Conservation (phyloP, 2,329 filamentous ascomycete genomes). For the Didymella segeticola region DNA sequence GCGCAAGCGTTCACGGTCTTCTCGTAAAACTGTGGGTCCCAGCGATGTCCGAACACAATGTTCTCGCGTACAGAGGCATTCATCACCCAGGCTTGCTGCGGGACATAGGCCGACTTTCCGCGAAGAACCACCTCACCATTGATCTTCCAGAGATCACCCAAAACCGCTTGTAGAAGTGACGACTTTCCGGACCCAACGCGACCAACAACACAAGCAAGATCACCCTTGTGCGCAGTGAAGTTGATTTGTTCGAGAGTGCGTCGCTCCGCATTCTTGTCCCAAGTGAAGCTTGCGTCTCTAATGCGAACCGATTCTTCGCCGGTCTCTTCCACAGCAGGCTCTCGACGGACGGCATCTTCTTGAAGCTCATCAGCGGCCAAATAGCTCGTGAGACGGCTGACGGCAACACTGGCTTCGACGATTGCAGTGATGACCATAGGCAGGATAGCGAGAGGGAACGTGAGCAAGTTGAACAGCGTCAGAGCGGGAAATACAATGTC, state of each 20-base stretch:
- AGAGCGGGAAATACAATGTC: slow-evolving; percentile 94
- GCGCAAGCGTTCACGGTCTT: slow-evolving; percentile 91
- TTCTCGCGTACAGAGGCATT: slow-evolving; percentile 98
- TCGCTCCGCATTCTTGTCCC: slow-evolving; percentile 79
- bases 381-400: slow-evolving; percentile 82
- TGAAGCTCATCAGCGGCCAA: slow-evolving; percentile 90
- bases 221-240: slow-evolving; percentile 88
- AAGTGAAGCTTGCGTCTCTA: slow-evolving; percentile 87
- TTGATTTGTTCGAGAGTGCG: slow-evolving; percentile 81
- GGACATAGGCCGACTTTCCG: slow-evolving; percentile 87
- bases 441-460: slow-evolving; percentile 90
- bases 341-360: slow-evolving; percentile 75
- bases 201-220: slow-evolving; percentile 90
- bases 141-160: slow-evolving; percentile 91
- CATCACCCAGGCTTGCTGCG: slow-evolving; percentile 95
- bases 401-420: slow-evolving; percentile 93
- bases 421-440: slow-evolving; percentile 98
- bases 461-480: slow-evolving; percentile 93
- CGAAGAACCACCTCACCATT: slow-evolving; percentile 83
- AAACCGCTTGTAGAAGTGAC: slow-evolving; percentile 83
- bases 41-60: slow-evolving; percentile 93
- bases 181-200: slow-evolving; percentile 96
- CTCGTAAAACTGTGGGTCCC: slow-evolving; percentile 93
- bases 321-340: slow-evolving; percentile 72
- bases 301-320: slow-evolving; percentile 89